Evolutionary conservation across 208 protist genomes (phyloP), one percentile per base, ranked within the genome.

Genomic region (Crithidia mellificae): DNA sequence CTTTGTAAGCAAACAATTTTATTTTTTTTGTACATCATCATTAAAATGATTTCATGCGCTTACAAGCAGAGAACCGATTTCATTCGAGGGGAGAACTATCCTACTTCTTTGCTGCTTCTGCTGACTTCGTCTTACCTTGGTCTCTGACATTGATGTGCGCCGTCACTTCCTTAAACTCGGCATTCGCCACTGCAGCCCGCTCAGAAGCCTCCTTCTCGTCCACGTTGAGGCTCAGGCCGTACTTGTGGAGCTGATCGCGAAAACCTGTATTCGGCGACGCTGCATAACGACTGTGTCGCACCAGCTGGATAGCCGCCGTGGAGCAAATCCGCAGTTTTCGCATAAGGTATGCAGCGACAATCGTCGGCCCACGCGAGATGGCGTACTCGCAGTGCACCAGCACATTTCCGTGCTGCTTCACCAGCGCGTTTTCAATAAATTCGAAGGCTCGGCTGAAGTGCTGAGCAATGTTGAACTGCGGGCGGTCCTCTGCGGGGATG

Each of bases 351-450:
- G 90, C 81, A 0, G 81, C 77, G 1, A 85, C 78, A 69, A 93
- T 74, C 25, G 84, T 90, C 24, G 90, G 85, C 6, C 85, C 87
- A 30, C 90, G 83, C 1, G 87, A 93, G 57, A 96, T 96, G 44
- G 87, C 90, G 4, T 85, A 87, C 0, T 87, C 90, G 56, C 90
- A 96, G 63, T 96, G 90, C 51, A 96, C 85, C 7, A 92, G 73
- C 20, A 96, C 85, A 0, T 54, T 78, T 8, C 78, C 82, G 36
- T 76, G 73, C n/a, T 49, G 38, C 39, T 70, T 66, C 15, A 83
- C 75, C 14, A 89, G 39, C 29, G 84, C 85, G 5, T 77, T 77
- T 51, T 92, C 84, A 51, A 93, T 92, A 68, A 93, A 96, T 27
- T 85, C 75, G 61, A 84, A 90, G 6, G 85, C 87, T 20, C 62